Evolutionary conservation across 305 asterid genomes (phyloP).

Genomic region (Withania somnifera): DNA sequence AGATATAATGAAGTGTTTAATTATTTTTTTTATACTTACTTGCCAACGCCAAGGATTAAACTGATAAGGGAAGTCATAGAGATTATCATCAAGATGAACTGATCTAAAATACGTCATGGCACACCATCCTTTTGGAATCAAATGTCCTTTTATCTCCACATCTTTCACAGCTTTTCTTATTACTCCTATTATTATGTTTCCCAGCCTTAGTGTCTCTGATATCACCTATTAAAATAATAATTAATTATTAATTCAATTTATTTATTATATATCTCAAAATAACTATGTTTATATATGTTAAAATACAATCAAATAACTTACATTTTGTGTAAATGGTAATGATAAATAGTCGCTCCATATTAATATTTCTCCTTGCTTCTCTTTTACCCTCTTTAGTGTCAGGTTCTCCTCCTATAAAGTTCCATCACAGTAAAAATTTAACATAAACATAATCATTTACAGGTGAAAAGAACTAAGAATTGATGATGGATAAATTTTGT

Average conservation of each 20-base stretch:
- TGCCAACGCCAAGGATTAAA: slow-evolving; percentile 96
- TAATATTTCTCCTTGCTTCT: slow-evolving; percentile 43
- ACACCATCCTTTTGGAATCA: slow-evolving; percentile 83
- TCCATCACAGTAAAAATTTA: not conserved
- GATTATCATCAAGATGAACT: slow-evolving; percentile 59
- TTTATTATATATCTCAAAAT: not conserved
- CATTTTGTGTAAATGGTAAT: slow-evolving; percentile 66
- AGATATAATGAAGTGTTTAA: not conserved
- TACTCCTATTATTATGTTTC: slow-evolving; percentile 75
- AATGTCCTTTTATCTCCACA: slow-evolving; percentile 67
- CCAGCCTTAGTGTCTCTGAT: slow-evolving; percentile 78
- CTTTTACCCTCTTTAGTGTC: slow-evolving; percentile 38
- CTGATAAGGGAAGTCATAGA: slow-evolving; percentile 53
- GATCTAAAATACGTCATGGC: slow-evolving; percentile 72
- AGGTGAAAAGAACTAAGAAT: not conserved
- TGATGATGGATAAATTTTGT: fast-evolving
- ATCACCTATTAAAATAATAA: slow-evolving; percentile 44
- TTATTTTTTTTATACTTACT: slow-evolving; percentile 48
- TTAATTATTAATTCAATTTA: not conserved
- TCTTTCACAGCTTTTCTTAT: slow-evolving; percentile 82
- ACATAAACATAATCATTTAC: not conserved
- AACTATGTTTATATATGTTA: not conserved
- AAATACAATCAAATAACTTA: slow-evolving; percentile 13
- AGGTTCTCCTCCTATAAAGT: slow-evolving; percentile 62
- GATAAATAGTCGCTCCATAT: slow-evolving; percentile 61